Base-by-base conservation (phyloP, 805 yeast species). In the Metschnikowia koreensis region DNA sequence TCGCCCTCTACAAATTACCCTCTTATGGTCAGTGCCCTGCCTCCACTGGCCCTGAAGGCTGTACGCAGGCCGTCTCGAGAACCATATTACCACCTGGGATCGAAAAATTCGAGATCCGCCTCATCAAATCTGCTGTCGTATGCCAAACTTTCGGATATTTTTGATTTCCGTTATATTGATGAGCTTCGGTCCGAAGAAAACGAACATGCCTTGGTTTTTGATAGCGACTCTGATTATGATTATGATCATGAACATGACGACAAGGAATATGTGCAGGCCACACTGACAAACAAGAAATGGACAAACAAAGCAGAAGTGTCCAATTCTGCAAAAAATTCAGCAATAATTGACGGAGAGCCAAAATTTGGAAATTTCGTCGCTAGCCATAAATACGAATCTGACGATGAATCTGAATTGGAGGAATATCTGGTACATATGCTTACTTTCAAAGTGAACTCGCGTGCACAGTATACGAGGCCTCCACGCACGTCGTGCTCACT, bases 401-500 rank as follows among this genome's bases (percentile, higher is more conserved):
- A 57, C 7, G 50, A 52, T 2, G 60, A 54, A 22, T 55, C 58
- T 10, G 60, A 50, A 15, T 47, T 55, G 44, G 57, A 54, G 46
- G 60, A 57, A 22, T 57, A 57, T 38, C 47, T 46, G 29, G 55
- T 58, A 22, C 61, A 58, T 39, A 53, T 58, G 42, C 54, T 57
- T 48, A 58, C 55, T 6, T 57, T 58, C 36, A 57, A 57, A 26
- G 59, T 47, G 40, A 58, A 53, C 29, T 51, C 61, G 1, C 54
- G 51, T 13, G 57, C 60, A 3, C 58, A 54, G 33, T 56, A 42
- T 28, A 54, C 58, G 15, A 31, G 43, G 38, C 60, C 60, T 1
- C 60, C 60, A 4, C 46, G 44, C 11, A 33, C 42, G 6, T 38
- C 36, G 10, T n/a, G 42, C n/a, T 43, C 48, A 9, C 31, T 44